These are phyloP conservation scores for Verticillium isaacii DNA, from an alignment of 2,329 filamentous ascomycete species.

Conservation along the genomic window DNA sequence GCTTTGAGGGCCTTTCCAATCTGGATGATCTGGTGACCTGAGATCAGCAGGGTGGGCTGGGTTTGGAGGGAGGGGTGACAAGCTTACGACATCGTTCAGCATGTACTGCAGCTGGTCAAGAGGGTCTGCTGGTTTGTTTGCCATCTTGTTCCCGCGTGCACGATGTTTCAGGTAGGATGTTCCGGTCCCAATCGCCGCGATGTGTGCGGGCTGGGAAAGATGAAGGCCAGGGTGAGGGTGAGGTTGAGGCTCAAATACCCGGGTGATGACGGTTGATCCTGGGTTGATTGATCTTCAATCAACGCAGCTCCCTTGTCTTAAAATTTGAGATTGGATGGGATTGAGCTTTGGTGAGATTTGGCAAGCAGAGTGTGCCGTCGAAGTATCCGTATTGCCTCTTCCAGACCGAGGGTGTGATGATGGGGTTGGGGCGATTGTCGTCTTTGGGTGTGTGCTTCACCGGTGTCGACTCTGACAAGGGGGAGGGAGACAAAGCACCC, in stretches of 20 bases:
- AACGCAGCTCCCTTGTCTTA: not conserved
- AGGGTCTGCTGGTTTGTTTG: slow-evolving; percentile 29
- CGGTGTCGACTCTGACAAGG: too few species aligned
- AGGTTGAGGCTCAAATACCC: not conserved
- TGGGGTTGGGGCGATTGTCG: too few species aligned
- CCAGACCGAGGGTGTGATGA: too few species aligned
- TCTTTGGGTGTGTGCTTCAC: too few species aligned
- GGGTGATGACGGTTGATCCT: not conserved
- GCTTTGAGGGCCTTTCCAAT: slow-evolving; percentile 52
- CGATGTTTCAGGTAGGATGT: not conserved
- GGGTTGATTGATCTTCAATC: not conserved
- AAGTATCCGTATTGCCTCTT: too few species aligned
- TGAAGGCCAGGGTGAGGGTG: not conserved
- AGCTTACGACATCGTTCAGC: slow-evolving; percentile 50
- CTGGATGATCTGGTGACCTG: slow-evolving; percentile 45
- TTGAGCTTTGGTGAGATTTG: too few species aligned
- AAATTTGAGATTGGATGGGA: too few species aligned
- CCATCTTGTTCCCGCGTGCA: slow-evolving; percentile 17
- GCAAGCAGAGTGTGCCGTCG: too few species aligned
- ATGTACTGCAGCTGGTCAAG: slow-evolving; percentile 46
- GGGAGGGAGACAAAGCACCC: too few species aligned
- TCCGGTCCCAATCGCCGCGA: not conserved
- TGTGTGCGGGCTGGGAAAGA: not conserved
- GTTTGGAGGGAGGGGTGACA: not conserved
- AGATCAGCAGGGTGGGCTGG: slow-evolving; percentile 5